A percentile compares a stretch with the other conserved stretches of the same genome.
These are phyloP conservation scores for Ophiocordyceps robertsii DNA, from an alignment of 2,329 filamentous ascomycete species.

Conservation along the genomic window DNA sequence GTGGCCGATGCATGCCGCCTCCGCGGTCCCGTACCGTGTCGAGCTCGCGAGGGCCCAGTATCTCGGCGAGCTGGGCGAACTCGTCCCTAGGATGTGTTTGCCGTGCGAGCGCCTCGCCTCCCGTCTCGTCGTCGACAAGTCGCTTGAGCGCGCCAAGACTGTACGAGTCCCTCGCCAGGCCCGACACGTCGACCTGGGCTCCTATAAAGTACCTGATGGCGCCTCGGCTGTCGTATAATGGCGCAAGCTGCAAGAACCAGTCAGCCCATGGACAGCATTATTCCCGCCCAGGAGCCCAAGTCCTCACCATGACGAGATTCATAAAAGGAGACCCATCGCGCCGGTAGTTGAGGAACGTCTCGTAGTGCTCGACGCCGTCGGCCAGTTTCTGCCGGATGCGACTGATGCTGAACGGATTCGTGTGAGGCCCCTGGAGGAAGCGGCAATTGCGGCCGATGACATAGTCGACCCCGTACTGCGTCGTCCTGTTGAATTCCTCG, in stretches of 20 bases:
- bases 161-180: constrained; percentile 50
- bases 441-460: constrained; percentile 65
- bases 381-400: constrained; percentile 48
- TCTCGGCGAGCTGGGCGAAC: constrained; percentile 52
- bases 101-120: constrained; percentile 1
- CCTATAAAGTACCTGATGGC: constrained; percentile 55
- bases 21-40: constrained; percentile 48
- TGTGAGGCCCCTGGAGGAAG: constrained; percentile 64
- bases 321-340: constrained; percentile 68
- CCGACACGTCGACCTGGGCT: constrained; percentile 58
- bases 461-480: constrained; percentile 54
- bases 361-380: constrained; percentile 55
- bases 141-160: constrained; percentile 49
- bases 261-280: background rate
- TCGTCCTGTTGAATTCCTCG: constrained; percentile 60
- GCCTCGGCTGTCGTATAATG: constrained; percentile 54
- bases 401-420: constrained; percentile 46
- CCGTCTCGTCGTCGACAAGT: constrained; percentile 15
- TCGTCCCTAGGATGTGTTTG: constrained; percentile 36
- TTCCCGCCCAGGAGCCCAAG: background rate
- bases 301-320: constrained; percentile 56
- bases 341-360: constrained; percentile 65
- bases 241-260: constrained; percentile 37
- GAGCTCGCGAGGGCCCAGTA: constrained; percentile 55
- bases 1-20: constrained; percentile 44